Percentiles rank a stretch among this genome's conserved stretches.
Evolutionary conservation across 257 asterid species (phyloP).

Genomic region (Jacaranda mimosifolia): DNA sequence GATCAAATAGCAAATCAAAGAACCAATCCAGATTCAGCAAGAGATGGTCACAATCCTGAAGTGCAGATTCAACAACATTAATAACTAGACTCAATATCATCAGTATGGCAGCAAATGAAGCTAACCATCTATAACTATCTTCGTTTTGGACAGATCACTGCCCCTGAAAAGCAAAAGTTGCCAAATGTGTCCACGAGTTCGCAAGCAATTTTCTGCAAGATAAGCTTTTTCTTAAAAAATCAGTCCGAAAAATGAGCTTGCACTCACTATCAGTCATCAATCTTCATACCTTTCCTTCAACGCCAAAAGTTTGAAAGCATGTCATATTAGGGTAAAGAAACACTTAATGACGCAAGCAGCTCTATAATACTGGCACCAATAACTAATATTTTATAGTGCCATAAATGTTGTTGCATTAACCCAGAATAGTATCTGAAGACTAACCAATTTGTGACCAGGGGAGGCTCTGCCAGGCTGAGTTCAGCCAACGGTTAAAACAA

Average conservation of each 20-base stretch:
- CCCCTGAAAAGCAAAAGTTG: neutral
- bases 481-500: neutral
- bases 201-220: neutral
- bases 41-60: neutral
- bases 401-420: neutral
- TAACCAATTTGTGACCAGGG: neutral
- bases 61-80: neutral
- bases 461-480: neutral
- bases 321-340: neutral
- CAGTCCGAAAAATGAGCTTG: neutral
- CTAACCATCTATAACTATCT: neutral
- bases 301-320: neutral
- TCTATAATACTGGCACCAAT: neutral
- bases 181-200: too few species aligned
- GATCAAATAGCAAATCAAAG: neutral
- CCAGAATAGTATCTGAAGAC: neutral
- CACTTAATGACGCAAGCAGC: neutral
- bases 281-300: neutral
- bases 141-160: neutral
- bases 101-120: conserved; percentile 2
- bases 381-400: neutral
- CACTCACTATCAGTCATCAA: neutral
- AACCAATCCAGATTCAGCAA: neutral
- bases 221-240: neutral
- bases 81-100: neutral